phyloP scores from a whole-genome alignment of 805 yeast genomes.

The Ogataea allantospora region DNA sequence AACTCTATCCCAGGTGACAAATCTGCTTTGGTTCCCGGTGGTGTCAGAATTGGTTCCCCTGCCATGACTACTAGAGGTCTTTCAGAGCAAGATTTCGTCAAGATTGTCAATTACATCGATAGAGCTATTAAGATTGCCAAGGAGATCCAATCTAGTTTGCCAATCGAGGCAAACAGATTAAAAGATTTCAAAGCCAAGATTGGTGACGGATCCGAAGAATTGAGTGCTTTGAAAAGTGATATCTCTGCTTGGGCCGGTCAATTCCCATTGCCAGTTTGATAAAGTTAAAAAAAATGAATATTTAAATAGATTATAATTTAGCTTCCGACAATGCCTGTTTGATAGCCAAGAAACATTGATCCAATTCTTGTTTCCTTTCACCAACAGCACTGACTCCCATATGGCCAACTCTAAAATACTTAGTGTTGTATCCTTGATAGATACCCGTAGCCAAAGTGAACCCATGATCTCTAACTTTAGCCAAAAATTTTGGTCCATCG shows the following conservation, averaged over 20 bases:
- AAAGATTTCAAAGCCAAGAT: conserved; percentile 92
- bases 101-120: conserved; percentile 79
- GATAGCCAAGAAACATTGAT: conserved; percentile 46
- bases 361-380: conserved; percentile 52
- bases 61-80: conserved; percentile 98
- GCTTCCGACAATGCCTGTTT: conserved; percentile 37
- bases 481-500: conserved; percentile 64
- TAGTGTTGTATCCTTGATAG: conserved; percentile 72
- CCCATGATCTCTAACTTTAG: conserved; percentile 58
- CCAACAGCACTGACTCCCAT: conserved; percentile 83
- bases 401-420: conserved; percentile 92
- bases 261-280: conserved; percentile 64
- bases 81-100: conserved; percentile 79
- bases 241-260: conserved; percentile 89
- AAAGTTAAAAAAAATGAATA: conserved; percentile 1
- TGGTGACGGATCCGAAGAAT: conserved; percentile 66
- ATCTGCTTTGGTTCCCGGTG: conserved; percentile 95
- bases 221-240: conserved; percentile 68
- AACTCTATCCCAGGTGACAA: conserved; percentile 98
- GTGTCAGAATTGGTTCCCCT: conserved; percentile 96
- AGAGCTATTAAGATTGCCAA: conserved; percentile 73
- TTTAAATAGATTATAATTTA: conserved; percentile 13
- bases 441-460: conserved; percentile 88
- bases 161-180: conserved; percentile 90
- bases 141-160: conserved; percentile 72